These are phyloP conservation scores for Beauveria brongniartii DNA, from an alignment of 2,329 filamentous ascomycete genomes.

Conservation along the genomic window DNA sequence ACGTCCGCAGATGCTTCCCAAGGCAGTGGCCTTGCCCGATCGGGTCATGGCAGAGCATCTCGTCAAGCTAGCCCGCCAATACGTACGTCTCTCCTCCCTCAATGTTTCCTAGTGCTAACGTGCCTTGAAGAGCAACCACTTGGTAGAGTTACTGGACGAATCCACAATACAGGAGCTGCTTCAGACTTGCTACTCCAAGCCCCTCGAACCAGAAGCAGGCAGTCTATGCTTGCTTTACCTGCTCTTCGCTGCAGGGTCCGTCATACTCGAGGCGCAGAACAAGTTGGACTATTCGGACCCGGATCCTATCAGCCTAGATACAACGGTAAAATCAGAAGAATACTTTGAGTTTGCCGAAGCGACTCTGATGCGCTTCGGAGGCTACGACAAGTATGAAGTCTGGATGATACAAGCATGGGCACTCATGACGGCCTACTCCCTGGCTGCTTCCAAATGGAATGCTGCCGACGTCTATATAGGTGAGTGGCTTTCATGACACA, in stretches of 20 bases:
- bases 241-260: slow-evolving; percentile 49
- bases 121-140: slow-evolving; percentile 43
- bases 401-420: slow-evolving; percentile 57
- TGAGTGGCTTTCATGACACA: slow-evolving; percentile 20
- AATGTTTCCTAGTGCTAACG: not conserved
- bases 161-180: slow-evolving; percentile 40
- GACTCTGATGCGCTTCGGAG: slow-evolving; percentile 35
- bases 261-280: not conserved
- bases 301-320: slow-evolving; percentile 19
- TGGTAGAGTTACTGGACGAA: slow-evolving; percentile 53
- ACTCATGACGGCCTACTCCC: slow-evolving; percentile 57
- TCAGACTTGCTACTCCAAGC: slow-evolving; percentile 46
- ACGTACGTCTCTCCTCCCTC: not conserved
- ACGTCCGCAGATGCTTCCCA: slow-evolving; percentile 37
- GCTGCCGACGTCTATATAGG: slow-evolving; percentile 55
- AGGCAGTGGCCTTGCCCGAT: slow-evolving; percentile 46
- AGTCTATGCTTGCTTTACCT: slow-evolving; percentile 54
- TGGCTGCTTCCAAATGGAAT: slow-evolving; percentile 53
- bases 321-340: slow-evolving; percentile 47
- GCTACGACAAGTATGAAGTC: slow-evolving; percentile 55
- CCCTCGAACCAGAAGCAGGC: slow-evolving; percentile 38
- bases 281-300: not conserved
- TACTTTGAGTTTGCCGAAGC: slow-evolving; percentile 54
- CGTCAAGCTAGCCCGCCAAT: slow-evolving; percentile 5
- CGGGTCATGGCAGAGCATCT: slow-evolving; percentile 41